These are phyloP conservation scores for Solanum habrochaites DNA, from an alignment of 257 asterid genomes.

Conservation along the genomic window DNA sequence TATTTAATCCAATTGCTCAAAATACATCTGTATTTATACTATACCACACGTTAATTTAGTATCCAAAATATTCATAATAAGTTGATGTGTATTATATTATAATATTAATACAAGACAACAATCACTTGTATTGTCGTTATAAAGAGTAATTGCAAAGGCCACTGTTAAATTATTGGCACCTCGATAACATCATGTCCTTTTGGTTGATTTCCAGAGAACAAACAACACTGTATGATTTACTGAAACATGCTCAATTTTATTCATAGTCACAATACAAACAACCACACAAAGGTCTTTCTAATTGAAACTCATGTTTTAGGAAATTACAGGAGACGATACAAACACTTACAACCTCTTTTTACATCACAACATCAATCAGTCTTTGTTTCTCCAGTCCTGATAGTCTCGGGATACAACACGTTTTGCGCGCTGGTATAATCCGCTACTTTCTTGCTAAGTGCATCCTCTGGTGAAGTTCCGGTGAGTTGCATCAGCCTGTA, in stretches of 20 bases:
- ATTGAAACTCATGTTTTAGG: background rate
- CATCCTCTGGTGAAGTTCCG: background rate
- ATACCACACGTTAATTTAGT: too few relatives aligned
- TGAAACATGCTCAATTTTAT: background rate
- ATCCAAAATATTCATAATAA: too few relatives aligned
- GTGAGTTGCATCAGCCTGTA: slow-evolving; percentile 6
- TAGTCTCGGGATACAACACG: slow-evolving; percentile 12
- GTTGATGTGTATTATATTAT: too few relatives aligned
- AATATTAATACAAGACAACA: background rate
- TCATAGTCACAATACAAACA: background rate
- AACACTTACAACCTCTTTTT: background rate
- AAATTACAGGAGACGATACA: background rate
- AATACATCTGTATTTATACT: too few relatives aligned
- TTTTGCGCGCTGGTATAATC: slow-evolving; percentile 13
- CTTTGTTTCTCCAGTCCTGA: slow-evolving; percentile 3
- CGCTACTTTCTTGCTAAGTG: slow-evolving; percentile 14
- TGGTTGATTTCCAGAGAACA: background rate
- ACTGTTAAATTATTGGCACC: background rate
- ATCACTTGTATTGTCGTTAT: background rate
- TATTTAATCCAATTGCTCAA: background rate
- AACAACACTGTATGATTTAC: background rate
- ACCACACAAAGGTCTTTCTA: background rate
- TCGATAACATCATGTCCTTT: background rate
- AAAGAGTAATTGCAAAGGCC: background rate
- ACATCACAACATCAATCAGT: background rate